Evolutionary conservation across 2,329 filamentous ascomycete species (phyloP), one percentile per base, ranked within the genome.

Genomic region (Fusarium pseudocircinatum): DNA sequence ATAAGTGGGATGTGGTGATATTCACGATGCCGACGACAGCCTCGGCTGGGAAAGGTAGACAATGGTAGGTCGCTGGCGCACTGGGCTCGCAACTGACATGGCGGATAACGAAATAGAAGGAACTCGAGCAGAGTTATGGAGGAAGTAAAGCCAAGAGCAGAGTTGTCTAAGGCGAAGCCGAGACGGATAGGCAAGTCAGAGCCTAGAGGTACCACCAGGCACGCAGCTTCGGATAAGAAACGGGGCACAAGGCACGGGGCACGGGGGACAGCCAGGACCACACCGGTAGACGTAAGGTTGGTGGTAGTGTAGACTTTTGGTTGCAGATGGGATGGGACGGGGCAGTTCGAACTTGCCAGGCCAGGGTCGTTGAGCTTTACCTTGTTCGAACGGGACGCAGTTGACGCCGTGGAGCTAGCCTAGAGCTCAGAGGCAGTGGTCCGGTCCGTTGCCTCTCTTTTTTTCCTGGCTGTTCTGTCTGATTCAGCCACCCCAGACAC

Each of bases 51-150:
- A 61, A 60, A 66, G 61, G 58, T 66, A 73, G 74, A 59, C 61
- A 76, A 65, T 73, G 50, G 63, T 72, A 67, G 76, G 70, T 78
- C 70, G 75, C 72, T 73, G 75, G 67, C 65, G 75, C 70, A 74
- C 72, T 66, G 68, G 68, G 64, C 63, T 74, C 70, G 67, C 77
- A 74, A 68, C 69, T 74, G 59, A 78, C 77, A 78, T 78, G 77
- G 67, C 75, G 72, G 59, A 77, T 42, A 71, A 53, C 57, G 47
- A 67, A 64, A 30, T 54, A 66, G 28, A 44, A 58, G 56, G 49
- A 49, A 59, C 42, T 60, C 39, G 50, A 56, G 47, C 43, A 61
- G 63, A 61, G 50, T 70, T 52, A 47, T 49, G 52, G 63, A 63
- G 62, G 58, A 72, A 65, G 67, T 58, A 64, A 68, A 60, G 61